A percentile compares a stretch with the other conserved stretches of the same genome.
Evolutionary conservation across 202 grass and related monocot genomes (phyloP).

Genomic region (Brachypodium distachyon): DNA sequence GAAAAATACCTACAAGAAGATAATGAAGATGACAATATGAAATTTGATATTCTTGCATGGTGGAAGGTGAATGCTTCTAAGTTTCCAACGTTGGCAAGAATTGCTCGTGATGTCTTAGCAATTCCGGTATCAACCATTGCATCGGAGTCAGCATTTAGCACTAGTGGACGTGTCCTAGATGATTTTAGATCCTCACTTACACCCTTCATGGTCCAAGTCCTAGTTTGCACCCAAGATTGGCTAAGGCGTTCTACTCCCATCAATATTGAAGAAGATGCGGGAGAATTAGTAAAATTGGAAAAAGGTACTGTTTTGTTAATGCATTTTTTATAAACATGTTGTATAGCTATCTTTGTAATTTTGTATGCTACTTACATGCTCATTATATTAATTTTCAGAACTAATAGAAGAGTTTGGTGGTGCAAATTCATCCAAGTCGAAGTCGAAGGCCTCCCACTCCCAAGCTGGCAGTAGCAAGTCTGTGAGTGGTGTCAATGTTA

Average conservation of each 20-base stretch:
- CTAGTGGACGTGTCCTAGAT: not conserved
- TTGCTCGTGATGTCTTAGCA: not conserved
- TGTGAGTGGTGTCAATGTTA: too few species aligned
- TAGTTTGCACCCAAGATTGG: not conserved
- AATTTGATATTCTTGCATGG: slow-evolving; percentile 7
- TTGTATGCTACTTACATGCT: too few species aligned
- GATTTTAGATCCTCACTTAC: not conserved
- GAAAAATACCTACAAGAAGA: not conserved
- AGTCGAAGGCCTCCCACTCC: too few species aligned
- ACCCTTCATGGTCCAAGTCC: not conserved
- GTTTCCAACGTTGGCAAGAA: not conserved
- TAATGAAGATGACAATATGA: not conserved
- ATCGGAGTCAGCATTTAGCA: not conserved
- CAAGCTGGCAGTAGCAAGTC: too few species aligned
- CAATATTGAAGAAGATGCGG: not conserved
- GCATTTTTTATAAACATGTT: too few species aligned
- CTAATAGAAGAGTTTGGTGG: too few species aligned
- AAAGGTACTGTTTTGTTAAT: too few species aligned
- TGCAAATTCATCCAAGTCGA: too few species aligned
- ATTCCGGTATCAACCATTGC: not conserved
- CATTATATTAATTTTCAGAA: too few species aligned
- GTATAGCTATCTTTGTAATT: too few species aligned
- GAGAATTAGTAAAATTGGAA: not conserved
- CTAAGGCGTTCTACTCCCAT: not conserved
- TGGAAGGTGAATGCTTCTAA: not conserved